These are phyloP conservation scores for Podila epigama DNA, from an alignment of 192 early-diverging fungal species.

Conservation along the genomic window DNA sequence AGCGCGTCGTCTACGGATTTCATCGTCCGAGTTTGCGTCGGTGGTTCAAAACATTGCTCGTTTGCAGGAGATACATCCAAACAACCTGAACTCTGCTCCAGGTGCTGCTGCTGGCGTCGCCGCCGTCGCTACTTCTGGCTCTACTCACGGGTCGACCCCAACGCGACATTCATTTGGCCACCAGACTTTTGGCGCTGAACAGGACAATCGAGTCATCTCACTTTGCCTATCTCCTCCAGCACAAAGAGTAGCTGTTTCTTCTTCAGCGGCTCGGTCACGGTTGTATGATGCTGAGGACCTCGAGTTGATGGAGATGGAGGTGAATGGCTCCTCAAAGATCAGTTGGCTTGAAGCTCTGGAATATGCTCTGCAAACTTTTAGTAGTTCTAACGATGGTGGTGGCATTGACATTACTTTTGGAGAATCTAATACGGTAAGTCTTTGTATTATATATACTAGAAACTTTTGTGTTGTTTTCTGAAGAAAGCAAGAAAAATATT, in stretches of 20 bases:
- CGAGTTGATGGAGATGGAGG: constrained; percentile 33
- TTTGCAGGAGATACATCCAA: constrained; percentile 9
- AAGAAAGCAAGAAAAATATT: neutral
- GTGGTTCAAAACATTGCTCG: constrained; percentile 41
- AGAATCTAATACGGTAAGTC: constrained; percentile 13
- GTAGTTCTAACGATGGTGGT: constrained; percentile 2
- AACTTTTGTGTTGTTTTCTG: neutral
- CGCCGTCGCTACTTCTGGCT: neutral
- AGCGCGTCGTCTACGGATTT: constrained; percentile 8
- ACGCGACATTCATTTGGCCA: neutral
- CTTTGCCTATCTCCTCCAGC: neutral
- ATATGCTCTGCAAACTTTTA: neutral
- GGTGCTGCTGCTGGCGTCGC: neutral
- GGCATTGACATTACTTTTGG: neutral
- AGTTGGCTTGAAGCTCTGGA: constrained; percentile 34
- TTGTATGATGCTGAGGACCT: constrained; percentile 41
- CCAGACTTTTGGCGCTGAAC: too few relatives aligned
- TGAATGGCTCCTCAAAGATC: constrained; percentile 8
- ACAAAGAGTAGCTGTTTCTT: neutral
- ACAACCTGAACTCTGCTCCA: too few relatives aligned
- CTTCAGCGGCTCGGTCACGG: neutral
- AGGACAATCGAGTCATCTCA: neutral
- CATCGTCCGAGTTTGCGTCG: constrained; percentile 29
- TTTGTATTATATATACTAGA: neutral
- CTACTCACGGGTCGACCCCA: neutral